Evolutionary conservation across 202 grass and related monocot species (phyloP), one percentile per base, ranked within the genome.

Genomic region (Setaria italica): DNA sequence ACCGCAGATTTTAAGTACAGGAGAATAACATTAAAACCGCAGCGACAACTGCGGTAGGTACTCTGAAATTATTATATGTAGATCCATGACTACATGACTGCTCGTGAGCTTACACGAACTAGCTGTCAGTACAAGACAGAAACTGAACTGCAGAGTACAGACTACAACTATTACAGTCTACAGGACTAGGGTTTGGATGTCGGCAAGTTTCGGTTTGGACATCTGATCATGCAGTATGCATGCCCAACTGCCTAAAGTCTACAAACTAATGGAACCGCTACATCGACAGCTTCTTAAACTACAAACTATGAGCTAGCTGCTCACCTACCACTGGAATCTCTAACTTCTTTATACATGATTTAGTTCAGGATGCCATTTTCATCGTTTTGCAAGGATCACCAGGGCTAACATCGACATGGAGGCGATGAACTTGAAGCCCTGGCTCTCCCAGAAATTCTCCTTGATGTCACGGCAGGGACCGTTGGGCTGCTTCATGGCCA

Each of bases 371-470:
- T 81, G 77, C 70, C 15, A 4, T 46, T 91, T 87, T 87, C 88
- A 94, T 50, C 88, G 88, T 58, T 92, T 99, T 77, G 92, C 74
- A 25, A 96, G 77, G 46, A 92, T 76, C 65, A 96, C 87, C 9
- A 96, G 67, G 20, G 85, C 91, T 8, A 99, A 42, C 93, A 99
- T 99, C 2, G 93, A 92, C 88, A 99, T 91, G 4, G 93, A 94
- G 51, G 91, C 91, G 3, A 92, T 69, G 73, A 94, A 94, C 84
- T 96, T 99, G 87, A 99, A 99, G 19, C 90, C 87, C 19, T 84
- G 84, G 41, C 75, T 87, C 88, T 96, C 91, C 93, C 97, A 99
- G 65, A 99, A 91, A 49, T 90, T 94, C 21, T 92, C 82, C 46
- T 90, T 89, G 56, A 53, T 71, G 19, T 37, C 68, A 1, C 49